Evolutionary conservation across 768 basidiomycete genomes (phyloP), one percentile per base, ranked within the genome.

Genomic region (Lactarius psammicola): DNA sequence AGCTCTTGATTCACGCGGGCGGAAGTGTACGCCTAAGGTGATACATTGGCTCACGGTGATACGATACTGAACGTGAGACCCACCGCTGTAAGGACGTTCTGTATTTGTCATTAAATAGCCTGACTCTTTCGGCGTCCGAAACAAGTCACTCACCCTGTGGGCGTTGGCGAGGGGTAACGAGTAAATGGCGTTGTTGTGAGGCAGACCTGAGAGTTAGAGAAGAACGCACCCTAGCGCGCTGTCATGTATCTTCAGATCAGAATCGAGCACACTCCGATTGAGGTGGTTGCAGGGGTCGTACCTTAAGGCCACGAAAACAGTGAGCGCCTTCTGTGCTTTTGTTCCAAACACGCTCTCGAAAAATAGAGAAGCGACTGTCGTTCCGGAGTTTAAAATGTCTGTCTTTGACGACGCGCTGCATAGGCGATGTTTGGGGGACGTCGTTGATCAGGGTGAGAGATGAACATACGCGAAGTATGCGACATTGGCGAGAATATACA

Each of bases 1-100:
- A 87, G 80, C 60, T 86, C 85, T 76, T 86, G 85, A 62, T 85
- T 85, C 3, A 86, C 78, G n/a, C 81, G 79, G 0, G 81, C 73
- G 2, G 82, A 78, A 15, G 82, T 75, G 68, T 83, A 86, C 0
- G 84, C 82, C 83, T 84, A 58, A 28, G 49, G 28, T 15, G 28
- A n/a, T 13, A 2, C 10, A 40, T 63, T 28, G 49, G 46, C 11
- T 53, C 1, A 4, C 20, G 13, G 55, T 0, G 15, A 38, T 20
- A 8, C 30, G 15, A 31, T 6, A 18, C 2, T 31, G 7, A 28
- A n/a, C 2, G n/a, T 30, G 38, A 17, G 11, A 28, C 44, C 26
- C 30, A 70, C 69, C 31, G 20, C 1, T 3, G 44, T 65, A 38
- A 70, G 51, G 34, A 70, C 54, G 26, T 38, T 70, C 69, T 68